Evolutionary conservation across 208 protist species (phyloP), one percentile per base, ranked within the genome.

Genomic region (Wallacemonas sp.): DNA sequence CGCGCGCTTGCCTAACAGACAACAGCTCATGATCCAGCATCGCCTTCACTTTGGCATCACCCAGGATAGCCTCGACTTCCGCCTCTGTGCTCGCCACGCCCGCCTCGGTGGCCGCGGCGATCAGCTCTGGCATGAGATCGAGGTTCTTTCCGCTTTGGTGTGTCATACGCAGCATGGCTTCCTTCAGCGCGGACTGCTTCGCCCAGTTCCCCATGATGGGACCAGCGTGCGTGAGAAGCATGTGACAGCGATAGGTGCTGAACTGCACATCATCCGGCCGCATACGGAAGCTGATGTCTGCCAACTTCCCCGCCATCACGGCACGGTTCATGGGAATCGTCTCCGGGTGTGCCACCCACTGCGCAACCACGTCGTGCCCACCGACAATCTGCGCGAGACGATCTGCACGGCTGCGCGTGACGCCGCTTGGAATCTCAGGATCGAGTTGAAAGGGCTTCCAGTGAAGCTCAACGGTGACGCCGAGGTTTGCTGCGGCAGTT

Each of bases 311-410:
- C 6, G 64, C 65, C 6, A 17, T 42, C 42, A 66, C 70, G 65
- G 62, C 66, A n/a, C 61, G 58, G 42, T 81, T 81, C 75, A 81
- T 81, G 8, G 75, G 75, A 11, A 81, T 81, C 1, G n/a, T 44
- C 19, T 72, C 75, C 24, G 75, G 75, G 22, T 68, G 39, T 31
- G 60, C 28, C 14, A 64, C 31, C 75, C 75, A 80, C 49, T 68
- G 47, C n/a, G 62, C 69, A 9, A 61, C 49, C 17, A 58, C 36
- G 17, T 24, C 24, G 38, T 59, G 45, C 11, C 66, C 30, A n/a
- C 51, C 51, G n/a, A 62, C 53, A 15, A 80, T 49, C 51, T 53
- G 24, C 22, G 42, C 42, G 26, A 81, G 47, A 31, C 74, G 59
- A 0, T 76, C 51, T 1, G 45, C 9, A n/a, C 67, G 28, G 53